phyloP scores from a whole-genome alignment of 1,139 yeast species.

The Scheffersomyces insectosa region DNA sequence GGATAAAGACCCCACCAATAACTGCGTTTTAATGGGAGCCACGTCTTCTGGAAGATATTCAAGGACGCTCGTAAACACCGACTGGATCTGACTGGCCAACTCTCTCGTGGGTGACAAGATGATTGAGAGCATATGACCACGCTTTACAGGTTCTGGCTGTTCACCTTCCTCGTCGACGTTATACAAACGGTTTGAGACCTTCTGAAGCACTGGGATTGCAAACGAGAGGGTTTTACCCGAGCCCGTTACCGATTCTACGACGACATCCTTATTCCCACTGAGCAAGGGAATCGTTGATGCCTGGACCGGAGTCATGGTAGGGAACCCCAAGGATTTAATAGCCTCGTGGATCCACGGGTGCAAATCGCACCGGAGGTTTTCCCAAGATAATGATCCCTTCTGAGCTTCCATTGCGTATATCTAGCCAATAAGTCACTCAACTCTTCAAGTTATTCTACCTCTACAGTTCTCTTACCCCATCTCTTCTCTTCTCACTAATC shows the following conservation, averaged over 20 bases:
- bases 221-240: slow-evolving; percentile 94
- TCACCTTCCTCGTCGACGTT: slow-evolving; percentile 20
- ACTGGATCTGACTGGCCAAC: slow-evolving; percentile 77
- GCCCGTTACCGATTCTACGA: slow-evolving; percentile 95
- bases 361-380: slow-evolving; percentile 32
- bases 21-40: slow-evolving; percentile 56
- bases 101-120: slow-evolving; percentile 91
- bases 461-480: too few relatives aligned
- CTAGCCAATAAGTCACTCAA: not conserved
- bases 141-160: slow-evolving; percentile 36
- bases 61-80: slow-evolving; percentile 62
- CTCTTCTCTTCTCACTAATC: too few relatives aligned
- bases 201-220: slow-evolving; percentile 77
- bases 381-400: slow-evolving; percentile 42
- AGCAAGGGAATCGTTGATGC: slow-evolving; percentile 92
- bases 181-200: slow-evolving; percentile 39
- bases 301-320: slow-evolving; percentile 94
- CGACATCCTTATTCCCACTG: slow-evolving; percentile 89
- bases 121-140: slow-evolving; percentile 70
- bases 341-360: slow-evolving; percentile 61
- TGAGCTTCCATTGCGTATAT: slow-evolving; percentile 25
- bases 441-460: too few relatives aligned
- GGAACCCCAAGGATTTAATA: slow-evolving; percentile 69
- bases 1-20: slow-evolving; percentile 76
- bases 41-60: slow-evolving; percentile 57